phyloP scores from a whole-genome alignment of 768 basidiomycete genomes.

The Leccinum broughii region DNA sequence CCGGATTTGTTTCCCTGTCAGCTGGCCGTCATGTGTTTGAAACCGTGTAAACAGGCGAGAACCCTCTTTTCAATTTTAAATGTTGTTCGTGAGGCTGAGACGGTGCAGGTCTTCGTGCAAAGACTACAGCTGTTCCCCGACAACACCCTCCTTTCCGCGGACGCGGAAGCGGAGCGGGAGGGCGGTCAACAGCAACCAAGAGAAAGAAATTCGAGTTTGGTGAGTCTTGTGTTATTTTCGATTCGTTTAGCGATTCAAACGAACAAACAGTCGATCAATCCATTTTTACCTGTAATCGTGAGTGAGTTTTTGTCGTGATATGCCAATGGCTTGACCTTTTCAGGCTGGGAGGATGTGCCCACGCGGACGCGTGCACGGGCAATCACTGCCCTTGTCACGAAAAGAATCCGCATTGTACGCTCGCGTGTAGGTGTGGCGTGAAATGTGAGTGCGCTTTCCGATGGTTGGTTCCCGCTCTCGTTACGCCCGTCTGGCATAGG shows the following conservation, averaged over 20 bases:
- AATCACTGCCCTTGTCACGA: slow-evolving; percentile 42
- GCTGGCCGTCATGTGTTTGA: slow-evolving; percentile 47
- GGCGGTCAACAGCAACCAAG: neutral
- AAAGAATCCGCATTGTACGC: slow-evolving; percentile 42
- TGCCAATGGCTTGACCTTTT: neutral
- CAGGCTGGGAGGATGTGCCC: slow-evolving; percentile 43
- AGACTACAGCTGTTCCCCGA: slow-evolving; percentile 22
- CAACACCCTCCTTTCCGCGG: slow-evolving; percentile 18
- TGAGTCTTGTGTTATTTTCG: neutral
- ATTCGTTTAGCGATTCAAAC: no score
- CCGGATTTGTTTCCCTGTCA: slow-evolving; percentile 53
- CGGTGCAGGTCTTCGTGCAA: slow-evolving; percentile 22
- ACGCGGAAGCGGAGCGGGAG: slow-evolving; percentile 1
- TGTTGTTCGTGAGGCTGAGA: neutral
- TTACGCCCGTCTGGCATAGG: slow-evolving; percentile 5
- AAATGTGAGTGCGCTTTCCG: slow-evolving; percentile 35
- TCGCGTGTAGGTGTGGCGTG: slow-evolving; percentile 47
- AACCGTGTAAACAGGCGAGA: slow-evolving; percentile 47
- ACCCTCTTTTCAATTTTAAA: no score
- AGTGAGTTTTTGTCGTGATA: slow-evolving; percentile 1
- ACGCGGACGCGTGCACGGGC: slow-evolving; percentile 47
- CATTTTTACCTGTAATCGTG: slow-evolving; percentile 4
- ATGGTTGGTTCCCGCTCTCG: neutral
- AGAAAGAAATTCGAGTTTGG: slow-evolving; percentile 17
- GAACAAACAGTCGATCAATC: slow-evolving; percentile 7